Evolutionary conservation across 2,329 filamentous ascomycete genomes (phyloP).

Genomic region (Colletotrichum musicola): DNA sequence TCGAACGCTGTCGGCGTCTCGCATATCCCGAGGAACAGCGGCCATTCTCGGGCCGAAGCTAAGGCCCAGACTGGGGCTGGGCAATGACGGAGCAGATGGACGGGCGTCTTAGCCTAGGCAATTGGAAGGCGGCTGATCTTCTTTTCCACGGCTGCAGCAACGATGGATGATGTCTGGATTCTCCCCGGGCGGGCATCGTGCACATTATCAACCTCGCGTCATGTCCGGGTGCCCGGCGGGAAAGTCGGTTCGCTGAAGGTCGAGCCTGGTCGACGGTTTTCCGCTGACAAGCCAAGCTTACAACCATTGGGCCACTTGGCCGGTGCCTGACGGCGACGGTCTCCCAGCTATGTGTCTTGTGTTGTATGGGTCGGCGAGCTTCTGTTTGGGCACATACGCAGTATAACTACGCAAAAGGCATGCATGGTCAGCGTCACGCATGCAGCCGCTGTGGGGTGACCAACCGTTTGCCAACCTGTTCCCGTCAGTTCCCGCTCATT

Average conservation of each 20-base stretch:
- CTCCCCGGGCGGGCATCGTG: constrained; percentile 13
- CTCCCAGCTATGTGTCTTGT: constrained; percentile 41
- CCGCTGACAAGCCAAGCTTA: constrained; percentile 25
- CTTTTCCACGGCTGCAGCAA: no score
- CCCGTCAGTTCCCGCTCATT: constrained; percentile 27
- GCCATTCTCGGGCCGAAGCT: constrained; percentile 16
- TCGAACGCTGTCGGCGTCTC: constrained; percentile 16
- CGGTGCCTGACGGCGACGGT: constrained; percentile 39
- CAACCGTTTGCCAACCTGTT: constrained; percentile 21
- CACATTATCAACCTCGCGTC: constrained; percentile 33
- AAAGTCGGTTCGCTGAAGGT: constrained; percentile 26
- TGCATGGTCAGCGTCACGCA: constrained; percentile 40
- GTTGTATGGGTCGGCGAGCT: constrained; percentile 39
- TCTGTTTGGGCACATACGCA: constrained; percentile 37
- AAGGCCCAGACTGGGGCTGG: no score
- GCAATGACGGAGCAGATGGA: no score
- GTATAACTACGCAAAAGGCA: constrained; percentile 26
- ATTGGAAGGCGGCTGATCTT: no score
- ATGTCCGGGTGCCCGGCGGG: constrained; percentile 26
- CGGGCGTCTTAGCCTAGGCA: no score
- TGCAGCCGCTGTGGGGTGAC: constrained; percentile 38
- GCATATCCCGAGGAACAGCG: constrained; percentile 29
- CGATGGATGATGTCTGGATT: no score
- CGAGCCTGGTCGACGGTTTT: constrained; percentile 28
- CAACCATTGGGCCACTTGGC: constrained; percentile 38